Conservation (phyloP, 495 filamentous ascomycete genomes). For the Neurospora sp. region DNA sequence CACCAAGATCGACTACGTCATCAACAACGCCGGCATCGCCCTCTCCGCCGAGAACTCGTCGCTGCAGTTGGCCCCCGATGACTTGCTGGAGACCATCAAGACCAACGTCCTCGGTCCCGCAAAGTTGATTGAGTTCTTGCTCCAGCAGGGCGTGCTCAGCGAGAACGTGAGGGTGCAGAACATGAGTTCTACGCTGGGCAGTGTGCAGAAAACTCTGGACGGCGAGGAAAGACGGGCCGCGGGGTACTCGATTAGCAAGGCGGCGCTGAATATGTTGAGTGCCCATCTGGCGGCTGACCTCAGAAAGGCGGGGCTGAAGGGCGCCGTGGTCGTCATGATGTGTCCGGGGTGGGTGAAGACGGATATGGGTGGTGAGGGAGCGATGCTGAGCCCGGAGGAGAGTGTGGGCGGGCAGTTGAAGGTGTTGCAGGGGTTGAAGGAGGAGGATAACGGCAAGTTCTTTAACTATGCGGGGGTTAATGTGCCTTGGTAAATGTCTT, state of each 20-base stretch:
- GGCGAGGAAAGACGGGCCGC: constrained; percentile 13
- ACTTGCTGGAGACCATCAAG: constrained; percentile 19
- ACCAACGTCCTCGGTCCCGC: constrained; percentile 35
- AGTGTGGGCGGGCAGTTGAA: constrained; percentile 29
- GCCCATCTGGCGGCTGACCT: constrained; percentile 31
- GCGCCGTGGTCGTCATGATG: constrained; percentile 40
- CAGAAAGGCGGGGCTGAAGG: constrained; percentile 15
- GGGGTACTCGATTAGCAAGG: constrained; percentile 34
- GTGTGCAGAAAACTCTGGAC: constrained; percentile 5
- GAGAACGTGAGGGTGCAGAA: constrained; percentile 25
- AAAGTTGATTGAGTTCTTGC: constrained; percentile 23
- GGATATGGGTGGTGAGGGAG: constrained; percentile 47
- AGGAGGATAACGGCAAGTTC: constrained; percentile 30
- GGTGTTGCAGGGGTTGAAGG: constrained; percentile 20
- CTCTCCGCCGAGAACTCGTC: constrained; percentile 20
- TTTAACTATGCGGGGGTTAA: constrained; percentile 13
- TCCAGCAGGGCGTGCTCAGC: constrained; percentile 7
- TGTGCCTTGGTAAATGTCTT: constrained; percentile 25
- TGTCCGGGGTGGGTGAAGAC: constrained; percentile 57
- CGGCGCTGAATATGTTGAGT: constrained; percentile 32
- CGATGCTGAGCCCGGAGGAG: constrained; percentile 35
- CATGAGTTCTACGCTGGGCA: constrained; percentile 29
- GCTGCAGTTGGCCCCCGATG: constrained; percentile 25
- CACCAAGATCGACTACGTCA: constrained; percentile 31
- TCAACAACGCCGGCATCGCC: constrained; percentile 37